Percentiles rank a stretch among this genome's conserved stretches.
Conservation (phyloP, 2,329 filamentous ascomycete genomes). For the Fusarium keratoplasticum region DNA sequence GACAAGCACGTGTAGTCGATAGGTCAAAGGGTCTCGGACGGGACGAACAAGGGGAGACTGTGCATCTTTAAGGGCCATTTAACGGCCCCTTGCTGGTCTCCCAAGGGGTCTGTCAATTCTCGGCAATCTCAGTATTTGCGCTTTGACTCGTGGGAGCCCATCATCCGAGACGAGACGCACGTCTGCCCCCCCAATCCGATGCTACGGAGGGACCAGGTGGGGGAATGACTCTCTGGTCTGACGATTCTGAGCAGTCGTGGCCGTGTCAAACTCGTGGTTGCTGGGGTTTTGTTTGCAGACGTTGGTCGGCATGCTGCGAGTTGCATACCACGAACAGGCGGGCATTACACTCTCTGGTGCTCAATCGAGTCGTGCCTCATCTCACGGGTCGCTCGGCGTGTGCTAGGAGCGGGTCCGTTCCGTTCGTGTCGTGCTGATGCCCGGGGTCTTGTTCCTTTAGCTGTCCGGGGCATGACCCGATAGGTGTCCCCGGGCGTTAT, state of each 20-base stretch:
- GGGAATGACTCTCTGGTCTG: conserved; percentile 5
- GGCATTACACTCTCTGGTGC: neutral
- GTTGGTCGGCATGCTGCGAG: neutral
- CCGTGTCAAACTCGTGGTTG: neutral
- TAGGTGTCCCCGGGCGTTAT: conserved; percentile 9
- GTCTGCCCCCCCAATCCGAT: conserved; percentile 3
- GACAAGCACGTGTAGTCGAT: conserved; percentile 12
- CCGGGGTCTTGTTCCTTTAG: neutral
- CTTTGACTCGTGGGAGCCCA: conserved; percentile 26
- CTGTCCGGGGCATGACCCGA: conserved; percentile 15
- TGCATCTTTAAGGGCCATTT: conserved; percentile 9
- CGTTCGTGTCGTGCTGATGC: neutral
- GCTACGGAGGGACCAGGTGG: conserved; percentile 1
- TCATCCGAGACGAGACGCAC: conserved; percentile 10
- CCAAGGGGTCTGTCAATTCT: conserved; percentile 12
- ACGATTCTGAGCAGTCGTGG: conserved; percentile 1
- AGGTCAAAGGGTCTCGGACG: neutral
- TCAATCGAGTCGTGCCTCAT: neutral
- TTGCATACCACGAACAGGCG: neutral
- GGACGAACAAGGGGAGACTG: conserved; percentile 7
- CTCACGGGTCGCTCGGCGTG: neutral
- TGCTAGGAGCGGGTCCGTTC: conserved; percentile 1
- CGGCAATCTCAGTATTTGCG: conserved; percentile 27
- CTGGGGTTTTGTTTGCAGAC: neutral
- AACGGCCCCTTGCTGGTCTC: neutral